These are phyloP conservation scores for Poteriospumella lacustris DNA, from an alignment of 108 stramenopile genomes.

Conservation along the genomic window DNA sequence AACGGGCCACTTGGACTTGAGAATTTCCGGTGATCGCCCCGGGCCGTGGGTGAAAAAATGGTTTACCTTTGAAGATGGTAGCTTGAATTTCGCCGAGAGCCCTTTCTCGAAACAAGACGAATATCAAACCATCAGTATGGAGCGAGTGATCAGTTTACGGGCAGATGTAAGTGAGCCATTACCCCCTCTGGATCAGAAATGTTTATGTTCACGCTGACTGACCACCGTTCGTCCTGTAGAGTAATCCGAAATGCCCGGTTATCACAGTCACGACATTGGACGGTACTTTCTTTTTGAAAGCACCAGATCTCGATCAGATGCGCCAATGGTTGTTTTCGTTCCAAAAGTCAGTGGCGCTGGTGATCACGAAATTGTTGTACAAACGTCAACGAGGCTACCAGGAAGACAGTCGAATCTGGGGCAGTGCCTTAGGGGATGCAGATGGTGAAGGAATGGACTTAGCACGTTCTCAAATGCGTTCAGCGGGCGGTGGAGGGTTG, in stretches of 20 bases:
- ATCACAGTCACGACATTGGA: not conserved
- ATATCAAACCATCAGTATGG: not conserved
- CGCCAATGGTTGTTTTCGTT: not conserved
- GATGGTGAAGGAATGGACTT: no score
- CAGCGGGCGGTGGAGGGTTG: not conserved
- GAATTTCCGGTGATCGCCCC: not conserved
- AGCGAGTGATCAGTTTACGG: not conserved
- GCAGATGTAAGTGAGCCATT: constrained; percentile 8
- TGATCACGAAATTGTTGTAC: not conserved
- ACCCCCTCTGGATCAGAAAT: not conserved
- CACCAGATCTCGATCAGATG: not conserved
- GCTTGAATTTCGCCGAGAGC: not conserved
- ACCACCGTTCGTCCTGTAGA: not conserved
- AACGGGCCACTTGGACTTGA: not conserved
- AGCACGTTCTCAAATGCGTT: not conserved
- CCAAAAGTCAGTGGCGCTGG: not conserved
- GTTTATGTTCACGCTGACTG: not conserved
- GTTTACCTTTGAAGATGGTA: not conserved
- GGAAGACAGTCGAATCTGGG: not conserved
- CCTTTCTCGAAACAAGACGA: not conserved
- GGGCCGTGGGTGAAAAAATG: not conserved
- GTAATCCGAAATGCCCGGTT: not conserved
- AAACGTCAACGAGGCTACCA: not conserved
- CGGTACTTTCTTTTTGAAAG: not conserved
- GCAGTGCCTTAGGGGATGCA: not conserved